phyloP scores from a whole-genome alignment of 371 early-diverging fungal species.

The Rhizopus sp. region DNA sequence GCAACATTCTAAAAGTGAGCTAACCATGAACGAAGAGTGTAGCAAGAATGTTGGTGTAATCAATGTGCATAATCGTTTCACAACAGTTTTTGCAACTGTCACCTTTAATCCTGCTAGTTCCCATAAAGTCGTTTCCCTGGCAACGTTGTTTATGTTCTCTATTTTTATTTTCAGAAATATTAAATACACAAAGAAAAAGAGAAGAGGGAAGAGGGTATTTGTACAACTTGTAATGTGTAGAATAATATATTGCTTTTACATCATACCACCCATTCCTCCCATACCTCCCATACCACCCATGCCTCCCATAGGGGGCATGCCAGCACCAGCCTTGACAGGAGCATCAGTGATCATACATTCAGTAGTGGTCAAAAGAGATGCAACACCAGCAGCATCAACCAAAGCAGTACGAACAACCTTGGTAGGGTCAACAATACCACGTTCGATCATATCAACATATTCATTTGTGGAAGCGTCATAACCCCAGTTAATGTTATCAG shows the following conservation, averaged over 20 bases:
- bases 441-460: slow-evolving; percentile 94
- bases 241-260: slow-evolving; percentile 24
- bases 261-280: slow-evolving; percentile 42
- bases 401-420: slow-evolving; percentile 98
- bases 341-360: slow-evolving; percentile 97
- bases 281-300: slow-evolving; percentile 25
- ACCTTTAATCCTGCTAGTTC: no score
- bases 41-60: no score
- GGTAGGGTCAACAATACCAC: slow-evolving; percentile 96
- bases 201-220: not conserved
- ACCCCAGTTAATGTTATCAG: slow-evolving; percentile 84
- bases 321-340: slow-evolving; percentile 67
- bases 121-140: no score
- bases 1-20: no score
- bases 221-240: not conserved
- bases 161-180: not conserved
- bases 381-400: slow-evolving; percentile 94
- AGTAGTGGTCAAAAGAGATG: slow-evolving; percentile 93
- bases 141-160: not conserved
- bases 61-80: no score
- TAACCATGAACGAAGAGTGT: no score
- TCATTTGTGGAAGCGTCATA: slow-evolving; percentile 91
- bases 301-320: slow-evolving; percentile 36
- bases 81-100: no score
- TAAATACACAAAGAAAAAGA: slow-evolving; percentile 3